These are phyloP conservation scores for Pythium phragmiticola DNA, from an alignment of 352 stramenopile species.

Conservation along the genomic window DNA sequence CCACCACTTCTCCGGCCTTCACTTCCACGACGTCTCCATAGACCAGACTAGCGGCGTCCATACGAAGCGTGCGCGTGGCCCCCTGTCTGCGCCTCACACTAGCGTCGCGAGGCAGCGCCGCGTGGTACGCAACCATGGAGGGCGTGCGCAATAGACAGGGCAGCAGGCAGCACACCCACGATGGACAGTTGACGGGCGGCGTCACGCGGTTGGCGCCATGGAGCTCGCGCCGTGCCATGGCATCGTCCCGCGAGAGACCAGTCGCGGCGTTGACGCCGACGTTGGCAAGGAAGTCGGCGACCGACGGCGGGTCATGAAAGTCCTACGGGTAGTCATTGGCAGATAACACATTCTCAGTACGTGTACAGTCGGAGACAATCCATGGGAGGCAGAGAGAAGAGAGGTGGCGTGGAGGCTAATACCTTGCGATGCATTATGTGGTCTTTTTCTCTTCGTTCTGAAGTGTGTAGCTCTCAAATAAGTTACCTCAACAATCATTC, in stretches of 20 bases:
- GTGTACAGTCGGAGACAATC: neutral
- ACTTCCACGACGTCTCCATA: constrained; percentile 92
- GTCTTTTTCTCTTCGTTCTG: no score
- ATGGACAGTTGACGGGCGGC: constrained; percentile 91
- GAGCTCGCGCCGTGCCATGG: constrained; percentile 58
- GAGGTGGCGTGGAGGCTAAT: neutral
- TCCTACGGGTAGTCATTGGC: constrained; percentile 9
- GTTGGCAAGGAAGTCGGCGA: constrained; percentile 62
- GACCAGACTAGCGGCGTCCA: constrained; percentile 91
- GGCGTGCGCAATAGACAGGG: constrained; percentile 91
- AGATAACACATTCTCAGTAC: constrained; percentile 2
- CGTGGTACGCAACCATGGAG: constrained; percentile 90
- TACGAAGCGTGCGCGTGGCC: constrained; percentile 66
- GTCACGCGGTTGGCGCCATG: constrained; percentile 90
- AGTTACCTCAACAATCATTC: no score
- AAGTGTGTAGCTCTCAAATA: no score
- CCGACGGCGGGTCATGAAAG: constrained; percentile 20
- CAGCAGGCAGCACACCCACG: constrained; percentile 93
- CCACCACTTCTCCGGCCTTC: constrained; percentile 84
- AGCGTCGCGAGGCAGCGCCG: constrained; percentile 84
- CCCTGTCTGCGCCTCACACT: constrained; percentile 70
- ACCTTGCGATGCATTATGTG: constrained; percentile 1
- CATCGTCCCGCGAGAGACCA: constrained; percentile 71
- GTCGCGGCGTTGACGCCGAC: constrained; percentile 52
- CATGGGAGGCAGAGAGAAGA: neutral